These are phyloP conservation scores for Daphne laureola DNA, from an alignment of 441 rosid genomes.

Conservation along the genomic window DNA sequence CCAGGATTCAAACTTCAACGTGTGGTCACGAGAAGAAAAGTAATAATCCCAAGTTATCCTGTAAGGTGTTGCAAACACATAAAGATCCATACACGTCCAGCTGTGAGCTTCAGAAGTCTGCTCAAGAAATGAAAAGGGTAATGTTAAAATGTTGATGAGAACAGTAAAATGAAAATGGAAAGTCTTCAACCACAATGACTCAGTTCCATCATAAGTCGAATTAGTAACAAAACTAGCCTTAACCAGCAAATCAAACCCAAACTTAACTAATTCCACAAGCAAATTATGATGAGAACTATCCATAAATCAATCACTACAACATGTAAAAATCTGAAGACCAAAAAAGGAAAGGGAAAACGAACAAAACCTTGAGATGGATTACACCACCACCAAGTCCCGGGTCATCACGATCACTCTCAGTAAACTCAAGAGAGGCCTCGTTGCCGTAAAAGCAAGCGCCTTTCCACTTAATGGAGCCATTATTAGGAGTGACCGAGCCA, in stretches of 20 bases:
- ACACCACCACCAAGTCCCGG: slow-evolving; percentile 76
- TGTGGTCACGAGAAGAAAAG: slow-evolving; percentile 70
- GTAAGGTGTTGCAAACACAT: slow-evolving; percentile 96
- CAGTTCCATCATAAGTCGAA: no score
- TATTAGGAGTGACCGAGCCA: slow-evolving; percentile 60
- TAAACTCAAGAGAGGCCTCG: slow-evolving; percentile 68
- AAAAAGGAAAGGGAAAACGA: slow-evolving; percentile 1
- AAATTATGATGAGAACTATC: no score
- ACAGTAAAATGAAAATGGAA: no score
- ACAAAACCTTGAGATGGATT: slow-evolving; percentile 55
- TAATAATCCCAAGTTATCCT: slow-evolving; percentile 94
- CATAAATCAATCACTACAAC: not conserved
- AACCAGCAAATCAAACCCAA: no score
- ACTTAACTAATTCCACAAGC: no score
- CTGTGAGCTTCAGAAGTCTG: slow-evolving; percentile 86
- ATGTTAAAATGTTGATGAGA: not conserved
- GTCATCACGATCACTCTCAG: slow-evolving; percentile 39
- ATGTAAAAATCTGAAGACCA: not conserved
- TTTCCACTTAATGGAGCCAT: slow-evolving; percentile 65
- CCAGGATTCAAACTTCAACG: slow-evolving; percentile 77
- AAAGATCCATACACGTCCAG: slow-evolving; percentile 94
- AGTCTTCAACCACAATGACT: no score
- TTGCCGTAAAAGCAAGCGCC: slow-evolving; percentile 86
- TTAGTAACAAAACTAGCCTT: no score
- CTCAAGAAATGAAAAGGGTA: slow-evolving; percentile 6